Percentiles rank a stretch among this genome's conserved stretches.
Conservation (phyloP, 129 eudicot genomes). For the Tanacetum coccineum region DNA sequence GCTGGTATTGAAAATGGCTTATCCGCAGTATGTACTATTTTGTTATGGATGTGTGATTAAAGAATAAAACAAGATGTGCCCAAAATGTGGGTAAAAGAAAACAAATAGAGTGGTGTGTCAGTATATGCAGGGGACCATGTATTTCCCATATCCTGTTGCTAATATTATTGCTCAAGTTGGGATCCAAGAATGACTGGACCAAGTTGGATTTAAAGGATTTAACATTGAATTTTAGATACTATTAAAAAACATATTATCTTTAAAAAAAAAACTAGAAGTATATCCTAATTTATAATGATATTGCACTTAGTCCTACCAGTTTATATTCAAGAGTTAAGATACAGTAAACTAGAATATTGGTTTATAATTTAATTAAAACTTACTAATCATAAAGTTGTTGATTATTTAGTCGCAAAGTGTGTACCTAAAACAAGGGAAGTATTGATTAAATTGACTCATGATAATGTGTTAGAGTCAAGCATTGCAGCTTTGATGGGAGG, state of each 20-base stretch:
- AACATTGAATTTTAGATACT: too few relatives aligned
- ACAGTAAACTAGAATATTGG: not conserved
- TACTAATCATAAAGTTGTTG: not conserved
- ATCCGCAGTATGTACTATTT: not conserved
- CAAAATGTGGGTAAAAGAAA: slow-evolving; percentile 21
- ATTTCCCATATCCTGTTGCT: slow-evolving; percentile 7
- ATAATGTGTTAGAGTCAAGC: not conserved
- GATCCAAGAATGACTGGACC: too few relatives aligned
- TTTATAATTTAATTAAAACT: too few relatives aligned
- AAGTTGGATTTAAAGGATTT: slow-evolving; percentile 16
- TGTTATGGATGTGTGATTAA: slow-evolving; percentile 11
- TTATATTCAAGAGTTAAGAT: not conserved
- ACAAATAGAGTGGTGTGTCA: slow-evolving; percentile 15
- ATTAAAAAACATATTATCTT: too few relatives aligned
- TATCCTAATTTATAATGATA: not conserved
- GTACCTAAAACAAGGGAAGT: not conserved
- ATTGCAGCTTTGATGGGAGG: not conserved
- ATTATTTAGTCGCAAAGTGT: not conserved
- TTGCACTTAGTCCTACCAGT: not conserved
- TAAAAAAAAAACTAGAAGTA: too few relatives aligned
- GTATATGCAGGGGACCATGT: slow-evolving; percentile 29
- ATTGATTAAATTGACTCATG: not conserved
- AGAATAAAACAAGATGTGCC: slow-evolving; percentile 16
- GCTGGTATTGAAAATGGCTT: slow-evolving; percentile 3
- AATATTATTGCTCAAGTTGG: too few relatives aligned